A percentile compares a stretch with the other conserved stretches of the same genome.
Conservation (phyloP, 2,329 filamentous ascomycete genomes). For the Podosphaera aphanis region DNA sequence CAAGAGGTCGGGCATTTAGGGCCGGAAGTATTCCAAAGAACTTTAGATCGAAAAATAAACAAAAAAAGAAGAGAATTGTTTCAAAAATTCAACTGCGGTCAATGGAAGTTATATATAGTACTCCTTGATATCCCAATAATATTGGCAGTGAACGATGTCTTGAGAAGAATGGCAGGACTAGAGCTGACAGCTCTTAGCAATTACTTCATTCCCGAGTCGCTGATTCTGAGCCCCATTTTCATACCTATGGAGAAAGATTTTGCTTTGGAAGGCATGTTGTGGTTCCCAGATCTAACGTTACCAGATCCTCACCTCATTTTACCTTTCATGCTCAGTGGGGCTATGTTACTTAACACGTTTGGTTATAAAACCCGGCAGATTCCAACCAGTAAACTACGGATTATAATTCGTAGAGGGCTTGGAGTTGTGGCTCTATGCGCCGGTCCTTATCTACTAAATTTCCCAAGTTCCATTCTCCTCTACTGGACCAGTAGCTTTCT, state of each 20-base stretch:
- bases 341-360: constrained; percentile 24
- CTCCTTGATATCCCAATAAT: constrained; percentile 23
- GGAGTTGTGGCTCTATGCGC: constrained; percentile 19
- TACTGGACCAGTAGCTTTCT: constrained; percentile 26
- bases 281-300: constrained; percentile 32
- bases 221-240: background rate
- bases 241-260: constrained; percentile 17
- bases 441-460: constrained; percentile 17
- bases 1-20: constrained; percentile 11
- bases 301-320: constrained; percentile 27
- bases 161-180: constrained; percentile 23
- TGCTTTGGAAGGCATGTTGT: constrained; percentile 31
- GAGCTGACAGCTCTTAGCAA: background rate
- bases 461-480: constrained; percentile 23
- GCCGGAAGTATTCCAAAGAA: constrained; percentile 4
- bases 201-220: background rate
- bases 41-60: constrained; percentile 8
- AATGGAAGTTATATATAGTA: constrained; percentile 15
- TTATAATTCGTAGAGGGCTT: constrained; percentile 13
- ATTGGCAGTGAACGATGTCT: constrained; percentile 22
- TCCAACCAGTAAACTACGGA: constrained; percentile 8
- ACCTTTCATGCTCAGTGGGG: constrained; percentile 23
- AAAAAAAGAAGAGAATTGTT: constrained; percentile 14
- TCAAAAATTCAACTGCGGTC: constrained; percentile 16
- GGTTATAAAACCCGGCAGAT: constrained; percentile 3